A percentile compares a stretch with the other conserved stretches of the same genome.
Evolutionary conservation across 2,329 filamentous ascomycete genomes (phyloP).

Genomic region (Stromatinia cepivora): DNA sequence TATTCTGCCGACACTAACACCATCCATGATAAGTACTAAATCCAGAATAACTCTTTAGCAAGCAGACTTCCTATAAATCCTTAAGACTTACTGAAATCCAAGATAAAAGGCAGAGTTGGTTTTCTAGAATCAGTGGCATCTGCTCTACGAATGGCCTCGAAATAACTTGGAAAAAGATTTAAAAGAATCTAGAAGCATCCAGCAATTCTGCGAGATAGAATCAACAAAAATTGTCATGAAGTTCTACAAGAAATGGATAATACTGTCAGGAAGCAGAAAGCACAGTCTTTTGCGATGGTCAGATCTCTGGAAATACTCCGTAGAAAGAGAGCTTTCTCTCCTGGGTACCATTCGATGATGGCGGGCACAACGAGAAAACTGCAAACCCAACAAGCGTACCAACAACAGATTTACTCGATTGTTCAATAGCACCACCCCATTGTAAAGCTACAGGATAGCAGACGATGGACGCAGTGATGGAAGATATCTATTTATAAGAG

Average conservation of each 20-base stretch:
- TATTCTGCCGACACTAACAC: background rate
- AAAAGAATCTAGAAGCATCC: constrained; percentile 45
- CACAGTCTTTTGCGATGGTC: constrained; percentile 44
- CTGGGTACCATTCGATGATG: background rate
- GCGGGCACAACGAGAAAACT: background rate
- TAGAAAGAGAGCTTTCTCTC: background rate
- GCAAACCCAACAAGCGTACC: background rate
- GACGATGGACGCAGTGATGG: constrained; percentile 47
- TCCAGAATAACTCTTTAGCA: background rate
- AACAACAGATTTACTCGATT: constrained; percentile 36
- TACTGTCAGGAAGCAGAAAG: constrained; percentile 43
- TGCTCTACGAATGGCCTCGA: constrained; percentile 46
- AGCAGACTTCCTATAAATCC: background rate
- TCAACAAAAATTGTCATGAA: background rate
- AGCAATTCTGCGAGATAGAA: constrained; percentile 30
- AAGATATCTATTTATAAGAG: constrained; percentile 49
- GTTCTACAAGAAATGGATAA: background rate
- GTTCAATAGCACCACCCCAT: constrained; percentile 45
- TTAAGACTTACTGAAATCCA: background rate
- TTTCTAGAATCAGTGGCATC: constrained; percentile 35
- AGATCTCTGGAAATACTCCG: constrained; percentile 46
- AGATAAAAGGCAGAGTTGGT: constrained; percentile 42
- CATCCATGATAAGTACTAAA: background rate
- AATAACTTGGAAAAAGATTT: constrained; percentile 43
- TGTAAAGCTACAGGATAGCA: constrained; percentile 47